Evolutionary conservation across 441 rosid genomes (phyloP), one percentile per base, ranked within the genome.

Genomic region (Hypseocharis bilobata): DNA sequence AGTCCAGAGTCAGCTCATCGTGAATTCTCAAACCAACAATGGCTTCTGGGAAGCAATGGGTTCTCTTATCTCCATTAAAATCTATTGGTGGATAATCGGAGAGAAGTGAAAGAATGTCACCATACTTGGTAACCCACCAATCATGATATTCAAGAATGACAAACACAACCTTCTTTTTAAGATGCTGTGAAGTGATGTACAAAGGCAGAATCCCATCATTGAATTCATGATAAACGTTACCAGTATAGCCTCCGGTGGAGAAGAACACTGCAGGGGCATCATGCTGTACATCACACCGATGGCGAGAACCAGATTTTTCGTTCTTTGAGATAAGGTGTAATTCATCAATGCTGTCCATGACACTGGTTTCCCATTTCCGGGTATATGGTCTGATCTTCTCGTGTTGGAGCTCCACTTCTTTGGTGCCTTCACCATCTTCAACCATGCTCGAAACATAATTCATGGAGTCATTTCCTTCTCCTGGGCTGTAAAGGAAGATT

Each of bases 111-210:
- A 92, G 82, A 47, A 92, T 77, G 23, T 86, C 60, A 10, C 83
- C 89, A 17, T 92, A 92, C 70, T 92, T 92, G 75, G 68, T 77
- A 23, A 88, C 81, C 98, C 98, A 89, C 98, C 98, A 92, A 29
- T 72, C 19, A 74, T 89, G 98, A 65, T 92, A 92, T 71, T 92
- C 96, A 2, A 85, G 85, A 67, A 88, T 85, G 59, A 88, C 96
- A 82, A 89, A 85, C 80, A 85, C 88, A 27, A 92, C 92, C 73
- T 83, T 83, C 78, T 78, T 89, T 52, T 86, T 81, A 59, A 83
- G 78, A 63, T 82, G 89, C 49, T 87, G 88, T 0, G 96, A 89
- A 20, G 98, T 92, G 13, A 92, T 83, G 70, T 80, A 92, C 71
- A 92, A 59, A 19, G 98, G 98, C 62, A 92, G 67, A 44, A 92